Evolutionary conservation across 768 basidiomycete species (phyloP), one percentile per base, ranked within the genome.

Genomic region (Podaxis rugospora): DNA sequence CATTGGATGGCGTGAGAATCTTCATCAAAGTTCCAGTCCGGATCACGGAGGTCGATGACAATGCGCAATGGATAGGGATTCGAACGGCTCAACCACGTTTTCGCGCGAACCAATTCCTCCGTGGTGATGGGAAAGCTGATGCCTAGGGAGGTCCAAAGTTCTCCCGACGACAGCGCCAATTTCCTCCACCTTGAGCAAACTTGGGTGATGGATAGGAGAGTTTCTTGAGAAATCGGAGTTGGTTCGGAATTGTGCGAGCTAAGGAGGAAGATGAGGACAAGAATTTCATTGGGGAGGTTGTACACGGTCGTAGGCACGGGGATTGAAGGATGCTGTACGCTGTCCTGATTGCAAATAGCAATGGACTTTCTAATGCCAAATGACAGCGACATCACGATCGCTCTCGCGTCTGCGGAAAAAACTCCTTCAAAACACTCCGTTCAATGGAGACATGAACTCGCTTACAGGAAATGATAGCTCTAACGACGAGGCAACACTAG

Each of bases 41-140:
- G 79, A 70, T 87, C 85, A 16, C 85, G 83, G 64, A 86, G 77
- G 66, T 87, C 85, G 63, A 86, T 75, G 49, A 78, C 68, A 50
- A 87, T 74, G 62, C 82, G 74, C 51, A 87, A 74, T 0, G 84
- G 78, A 55, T 72, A 71, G 11, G 66, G 62, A 23, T 72, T 70
- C 9, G 86, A 86, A n/a, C 83, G 76, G 13, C 64, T 59, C 5
- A 86, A 66, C 68, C 74, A 82, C 21, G 75, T 62, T 1, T 69
- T 55, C 4, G 75, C 68, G 54, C 78, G 76, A 16, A 66, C 57
- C 3, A 81, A 63, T 62, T 83, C 79, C 5, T 59, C 63, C 5
- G 65, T 60, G n/a, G 70, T 73, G 10, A 75, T 69, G 1, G 84
- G 83, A 56, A 75, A 76, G 9, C 76, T 75, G 53, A 86, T 70